Evolutionary conservation across 257 asterid species (phyloP), one percentile per base, ranked within the genome.

Genomic region (Solanum chiquidenum): DNA sequence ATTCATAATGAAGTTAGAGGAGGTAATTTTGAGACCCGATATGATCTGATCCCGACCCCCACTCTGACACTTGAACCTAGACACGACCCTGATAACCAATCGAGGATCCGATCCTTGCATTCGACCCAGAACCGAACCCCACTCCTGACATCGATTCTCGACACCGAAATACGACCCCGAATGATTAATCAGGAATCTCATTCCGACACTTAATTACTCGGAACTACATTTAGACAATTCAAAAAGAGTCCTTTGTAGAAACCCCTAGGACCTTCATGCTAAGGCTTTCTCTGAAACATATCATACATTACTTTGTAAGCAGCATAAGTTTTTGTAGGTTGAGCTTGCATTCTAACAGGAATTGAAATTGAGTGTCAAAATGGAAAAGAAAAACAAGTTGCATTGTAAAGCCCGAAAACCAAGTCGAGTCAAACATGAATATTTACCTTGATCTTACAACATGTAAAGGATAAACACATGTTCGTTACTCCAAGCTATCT

Each of bases 231-330:
- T 68, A 95, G 97, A 87, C 95, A 98, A 92, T 95, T 97, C 0
- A 98, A 98, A 87, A 95, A 90, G 34, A 97, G 95, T 21, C 99
- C 99, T 89, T 95, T 97, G 86, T 97, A 97, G 91, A 97, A 97
- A 3, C 33, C 3, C 33, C 3, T 31, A 31, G 58, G 38, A 52
- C 99, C 98, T 93, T 97, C 99, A 25, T 12, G 86, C 80, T 86
- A 76, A 88, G 92, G 87, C 40, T 98, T 97, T 92, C 91, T 95
- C 90, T 91, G 86, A 85, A 97, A 92, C 23, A 94, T 92, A 75
- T 91, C 98, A 4, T 95, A 92, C 98, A 97, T 97, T 85, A 93
- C 94, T 82, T 89, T 77, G 87, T 93, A 89, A 18, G 92, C 82
- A 83, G 91, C 85, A 69, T 64, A 89, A 55, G 89, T 42, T 76